Percentiles rank a stretch among this genome's conserved stretches.
These are phyloP conservation scores for Stephania yunnanensis DNA, from an alignment of 164 flowering plant species.

Conservation along the genomic window DNA sequence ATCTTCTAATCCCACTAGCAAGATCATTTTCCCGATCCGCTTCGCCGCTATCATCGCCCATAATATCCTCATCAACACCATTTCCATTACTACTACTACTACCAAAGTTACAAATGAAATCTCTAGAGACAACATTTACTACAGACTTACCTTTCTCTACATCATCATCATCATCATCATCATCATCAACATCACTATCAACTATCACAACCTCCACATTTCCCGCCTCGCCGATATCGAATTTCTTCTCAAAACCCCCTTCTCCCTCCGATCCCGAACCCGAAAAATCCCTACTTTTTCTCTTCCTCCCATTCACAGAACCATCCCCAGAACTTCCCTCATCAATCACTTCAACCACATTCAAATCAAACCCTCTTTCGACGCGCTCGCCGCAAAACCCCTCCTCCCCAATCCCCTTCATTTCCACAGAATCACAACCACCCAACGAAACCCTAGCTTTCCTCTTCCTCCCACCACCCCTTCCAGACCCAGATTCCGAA, in stretches of 20 bases:
- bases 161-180: neutral
- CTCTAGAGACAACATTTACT: neutral
- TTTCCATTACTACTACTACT: neutral
- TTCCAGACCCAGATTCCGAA: neutral
- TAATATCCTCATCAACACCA: neutral
- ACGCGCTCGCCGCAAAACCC: neutral
- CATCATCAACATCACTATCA: neutral
- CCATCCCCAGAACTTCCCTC: neutral
- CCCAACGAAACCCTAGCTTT: constrained; percentile 5
- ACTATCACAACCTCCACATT: neutral
- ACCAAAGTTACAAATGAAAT: neutral
- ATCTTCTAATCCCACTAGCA: constrained; percentile 11
- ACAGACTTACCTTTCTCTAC: constrained; percentile 2
- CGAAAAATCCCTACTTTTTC: neutral
- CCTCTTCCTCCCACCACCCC: constrained; percentile 1
- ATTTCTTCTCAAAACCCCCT: neutral
- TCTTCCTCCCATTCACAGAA: constrained; percentile 2
- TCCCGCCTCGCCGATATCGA: neutral
- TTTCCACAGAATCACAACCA: constrained; percentile 3
- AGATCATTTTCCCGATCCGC: neutral
- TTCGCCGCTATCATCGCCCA: neutral
- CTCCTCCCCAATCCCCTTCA: constrained; percentile 1
- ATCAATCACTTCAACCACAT: neutral
- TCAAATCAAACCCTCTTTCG: neutral
- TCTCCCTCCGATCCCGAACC: neutral